A percentile compares a stretch with the other conserved stretches of the same genome.
These are phyloP conservation scores for Cladosporium colombiae DNA, from an alignment of 2,329 filamentous ascomycete genomes.

Conservation along the genomic window DNA sequence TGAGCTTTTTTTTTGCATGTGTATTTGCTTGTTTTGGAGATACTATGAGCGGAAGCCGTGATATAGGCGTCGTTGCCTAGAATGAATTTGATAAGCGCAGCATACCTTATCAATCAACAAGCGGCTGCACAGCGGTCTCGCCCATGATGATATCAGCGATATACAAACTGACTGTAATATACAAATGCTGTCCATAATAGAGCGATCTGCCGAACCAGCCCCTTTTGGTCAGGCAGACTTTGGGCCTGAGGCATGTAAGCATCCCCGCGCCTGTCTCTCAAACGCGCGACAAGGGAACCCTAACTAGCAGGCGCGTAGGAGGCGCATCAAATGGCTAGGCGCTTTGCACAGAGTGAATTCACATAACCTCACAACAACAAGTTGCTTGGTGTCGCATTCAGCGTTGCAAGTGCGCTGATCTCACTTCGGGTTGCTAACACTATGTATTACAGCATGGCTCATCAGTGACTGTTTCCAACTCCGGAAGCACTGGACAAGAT, in stretches of 20 bases:
- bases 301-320: constrained; percentile 1
- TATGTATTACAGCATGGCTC: not conserved
- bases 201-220: not conserved
- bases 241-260: not conserved
- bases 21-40: not conserved
- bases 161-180: not conserved
- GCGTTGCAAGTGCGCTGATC: not conserved
- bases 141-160: not conserved
- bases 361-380: not conserved
- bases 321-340: not conserved
- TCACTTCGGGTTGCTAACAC: not conserved
- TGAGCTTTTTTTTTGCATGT: not conserved
- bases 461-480: not conserved
- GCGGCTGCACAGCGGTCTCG: not conserved
- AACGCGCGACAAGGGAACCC: constrained; percentile 2
- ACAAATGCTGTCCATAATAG: not conserved
- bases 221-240: not conserved
- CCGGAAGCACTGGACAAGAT: not conserved
- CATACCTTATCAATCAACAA: not conserved
- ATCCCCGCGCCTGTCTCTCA: not conserved
- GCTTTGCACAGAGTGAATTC: not conserved
- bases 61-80: not conserved
- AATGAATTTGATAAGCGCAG: not conserved
- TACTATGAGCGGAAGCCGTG: not conserved
- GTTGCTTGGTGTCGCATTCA: not conserved